Percentiles rank a stretch among this genome's conserved stretches.
Evolutionary conservation across 192 early-diverging fungal species (phyloP).

Genomic region (Mortierella claussenii): DNA sequence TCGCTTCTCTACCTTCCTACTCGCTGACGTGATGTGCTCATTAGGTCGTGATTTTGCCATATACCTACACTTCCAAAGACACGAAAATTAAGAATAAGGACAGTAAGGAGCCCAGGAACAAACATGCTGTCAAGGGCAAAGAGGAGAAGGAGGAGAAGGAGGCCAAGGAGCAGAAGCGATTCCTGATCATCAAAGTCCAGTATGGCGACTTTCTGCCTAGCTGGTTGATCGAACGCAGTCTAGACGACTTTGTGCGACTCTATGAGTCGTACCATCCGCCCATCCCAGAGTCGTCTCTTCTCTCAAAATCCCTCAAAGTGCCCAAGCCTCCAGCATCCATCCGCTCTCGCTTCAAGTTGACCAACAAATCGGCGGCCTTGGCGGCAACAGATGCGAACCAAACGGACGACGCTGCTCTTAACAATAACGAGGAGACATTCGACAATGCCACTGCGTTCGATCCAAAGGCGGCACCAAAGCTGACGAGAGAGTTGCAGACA

Average conservation of each 20-base stretch:
- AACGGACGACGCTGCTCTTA: not conserved
- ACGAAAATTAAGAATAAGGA: slow-evolving; percentile 41
- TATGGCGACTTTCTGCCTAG: slow-evolving; percentile 49
- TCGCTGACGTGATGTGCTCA: not conserved
- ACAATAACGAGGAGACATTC: not conserved
- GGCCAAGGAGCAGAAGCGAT: slow-evolving; percentile 47
- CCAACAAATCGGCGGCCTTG: not conserved
- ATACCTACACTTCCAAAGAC: slow-evolving; percentile 42
- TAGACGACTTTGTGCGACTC: slow-evolving; percentile 45
- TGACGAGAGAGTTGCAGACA: slow-evolving; percentile 39
- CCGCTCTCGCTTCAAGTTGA: slow-evolving; percentile 34
- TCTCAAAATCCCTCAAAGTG: slow-evolving; percentile 21
- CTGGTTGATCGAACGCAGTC: slow-evolving; percentile 45
- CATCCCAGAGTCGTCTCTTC: slow-evolving; percentile 29
- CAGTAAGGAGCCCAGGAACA: not conserved
- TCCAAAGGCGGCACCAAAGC: slow-evolving; percentile 34
- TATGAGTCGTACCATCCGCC: slow-evolving; percentile 47
- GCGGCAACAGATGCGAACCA: not conserved
- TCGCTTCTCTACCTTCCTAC: not conserved
- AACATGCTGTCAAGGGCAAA: slow-evolving; percentile 16
- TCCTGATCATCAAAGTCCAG: slow-evolving; percentile 48
- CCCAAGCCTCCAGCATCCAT: slow-evolving; percentile 45
- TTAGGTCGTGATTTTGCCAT: slow-evolving; percentile 50
- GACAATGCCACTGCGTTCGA: slow-evolving; percentile 25
- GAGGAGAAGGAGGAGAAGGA: slow-evolving; percentile 48